Evolutionary conservation across 2,329 filamentous ascomycete genomes (phyloP).

Genomic region (Hymenoscyphus salicellus): DNA sequence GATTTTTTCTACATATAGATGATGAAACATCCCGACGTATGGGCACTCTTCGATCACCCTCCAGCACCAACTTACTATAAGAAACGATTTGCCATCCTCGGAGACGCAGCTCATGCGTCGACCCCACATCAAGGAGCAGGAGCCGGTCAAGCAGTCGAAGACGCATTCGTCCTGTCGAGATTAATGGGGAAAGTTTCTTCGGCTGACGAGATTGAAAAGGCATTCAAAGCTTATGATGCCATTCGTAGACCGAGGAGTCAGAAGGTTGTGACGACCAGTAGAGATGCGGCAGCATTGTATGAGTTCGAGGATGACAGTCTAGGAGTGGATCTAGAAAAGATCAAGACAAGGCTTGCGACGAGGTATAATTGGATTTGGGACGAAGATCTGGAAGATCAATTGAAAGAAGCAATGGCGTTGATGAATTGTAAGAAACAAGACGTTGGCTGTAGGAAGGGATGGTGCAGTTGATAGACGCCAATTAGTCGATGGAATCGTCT

Average conservation of each 20-base stretch:
- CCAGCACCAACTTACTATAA: conserved; percentile 43
- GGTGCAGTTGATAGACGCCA: neutral
- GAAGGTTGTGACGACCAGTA: conserved; percentile 33
- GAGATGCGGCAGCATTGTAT: conserved; percentile 38
- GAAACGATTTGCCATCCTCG: conserved; percentile 49
- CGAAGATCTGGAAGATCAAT: conserved; percentile 36
- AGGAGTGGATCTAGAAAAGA: conserved; percentile 37
- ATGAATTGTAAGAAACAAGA: conserved; percentile 23
- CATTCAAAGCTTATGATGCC: conserved; percentile 51
- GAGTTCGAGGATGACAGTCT: conserved; percentile 43
- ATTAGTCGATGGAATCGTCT: conserved; percentile 61
- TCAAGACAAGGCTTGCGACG: conserved; percentile 37
- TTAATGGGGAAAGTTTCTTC: conserved; percentile 44
- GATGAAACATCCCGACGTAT: conserved; percentile 47
- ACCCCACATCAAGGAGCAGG: conserved; percentile 60
- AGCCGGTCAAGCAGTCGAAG: conserved; percentile 56
- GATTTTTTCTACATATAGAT: conserved; percentile 30
- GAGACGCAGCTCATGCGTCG: conserved; percentile 62
- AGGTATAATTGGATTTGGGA: conserved; percentile 41
- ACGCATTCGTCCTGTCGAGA: conserved; percentile 44
- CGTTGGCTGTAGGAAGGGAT: neutral
- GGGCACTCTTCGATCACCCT: conserved; percentile 48
- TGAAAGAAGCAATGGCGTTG: conserved; percentile 40
- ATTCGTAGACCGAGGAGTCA: conserved; percentile 41
- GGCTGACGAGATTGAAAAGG: conserved; percentile 40